These are phyloP conservation scores for Yamadazyma oceani DNA, from an alignment of 1,139 yeast genomes.

Conservation along the genomic window DNA sequence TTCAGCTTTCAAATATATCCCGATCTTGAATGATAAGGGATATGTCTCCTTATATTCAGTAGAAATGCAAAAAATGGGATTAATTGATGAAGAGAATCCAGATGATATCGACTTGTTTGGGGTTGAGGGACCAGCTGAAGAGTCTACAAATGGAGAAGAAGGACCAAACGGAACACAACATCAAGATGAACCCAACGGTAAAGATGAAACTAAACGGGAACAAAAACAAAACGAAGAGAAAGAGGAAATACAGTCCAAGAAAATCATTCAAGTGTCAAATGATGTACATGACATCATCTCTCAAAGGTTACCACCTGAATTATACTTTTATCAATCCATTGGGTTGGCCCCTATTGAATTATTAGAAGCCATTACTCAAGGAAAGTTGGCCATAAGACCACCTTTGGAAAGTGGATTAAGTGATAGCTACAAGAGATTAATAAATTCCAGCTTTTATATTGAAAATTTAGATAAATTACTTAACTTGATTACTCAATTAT, in stretches of 20 bases:
- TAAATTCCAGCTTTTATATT: constrained; percentile 45
- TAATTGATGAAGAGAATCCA: constrained; percentile 10
- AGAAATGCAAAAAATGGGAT: constrained; percentile 41
- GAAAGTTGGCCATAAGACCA: constrained; percentile 61
- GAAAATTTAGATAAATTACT: constrained; percentile 59
- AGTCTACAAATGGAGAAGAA: constrained; percentile 3
- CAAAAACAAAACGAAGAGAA: constrained; percentile 4
- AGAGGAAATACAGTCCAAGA: constrained; percentile 4
- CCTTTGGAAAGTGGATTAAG: constrained; percentile 69
- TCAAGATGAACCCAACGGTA: not conserved
- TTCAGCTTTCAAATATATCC: constrained; percentile 50
- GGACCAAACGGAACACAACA: not conserved
- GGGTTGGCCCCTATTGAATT: constrained; percentile 72
- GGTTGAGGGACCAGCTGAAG: not conserved
- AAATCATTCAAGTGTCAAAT: constrained; percentile 54
- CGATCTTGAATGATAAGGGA: constrained; percentile 71
- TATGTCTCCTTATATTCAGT: constrained; percentile 56
- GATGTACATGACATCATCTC: constrained; percentile 84
- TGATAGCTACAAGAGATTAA: constrained; percentile 56
- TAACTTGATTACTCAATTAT: constrained; percentile 66
- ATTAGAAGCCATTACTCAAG: constrained; percentile 68
- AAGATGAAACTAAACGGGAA: constrained; percentile 5
- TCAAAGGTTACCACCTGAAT: constrained; percentile 84
- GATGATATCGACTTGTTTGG: constrained; percentile 3
- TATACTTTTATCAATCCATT: constrained; percentile 75